These are phyloP conservation scores for Skeletonema marinoi DNA, from an alignment of 108 stramenopile genomes.

Conservation along the genomic window DNA sequence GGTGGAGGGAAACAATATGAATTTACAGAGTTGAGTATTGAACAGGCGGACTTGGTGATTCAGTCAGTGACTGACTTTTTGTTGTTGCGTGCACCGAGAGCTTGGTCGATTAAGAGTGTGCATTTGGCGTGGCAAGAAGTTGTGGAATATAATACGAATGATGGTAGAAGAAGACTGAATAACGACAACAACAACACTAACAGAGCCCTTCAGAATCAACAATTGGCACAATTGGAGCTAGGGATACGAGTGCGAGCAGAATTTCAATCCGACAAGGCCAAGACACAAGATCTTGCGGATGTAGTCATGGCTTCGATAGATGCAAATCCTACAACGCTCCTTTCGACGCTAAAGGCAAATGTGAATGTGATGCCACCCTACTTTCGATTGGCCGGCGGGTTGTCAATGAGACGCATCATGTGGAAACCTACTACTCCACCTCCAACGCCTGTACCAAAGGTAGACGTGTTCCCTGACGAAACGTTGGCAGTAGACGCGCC, in stretches of 20 bases:
- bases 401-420: not conserved
- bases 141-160: slow-evolving; percentile 14
- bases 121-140: not conserved
- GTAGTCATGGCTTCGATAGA: slow-evolving; percentile 7
- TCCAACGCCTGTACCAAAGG: not conserved
- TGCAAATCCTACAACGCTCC: not conserved
- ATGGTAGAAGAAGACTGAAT: not conserved
- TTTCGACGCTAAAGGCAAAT: slow-evolving; percentile 7
- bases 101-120: not conserved
- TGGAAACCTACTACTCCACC: not conserved
- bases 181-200: not conserved
- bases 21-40: not conserved
- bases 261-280: slow-evolving; percentile 5
- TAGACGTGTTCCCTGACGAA: not conserved
- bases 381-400: not conserved
- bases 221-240: slow-evolving; percentile 18
- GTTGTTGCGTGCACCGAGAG: not conserved
- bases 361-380: not conserved
- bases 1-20: not conserved
- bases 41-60: not conserved
- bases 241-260: slow-evolving; percentile 20
- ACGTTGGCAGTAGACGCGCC: not conserved
- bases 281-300: slow-evolving; percentile 7
- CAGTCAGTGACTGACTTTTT: not conserved
- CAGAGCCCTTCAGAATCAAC: slow-evolving; percentile 15